Percentiles rank a stretch among this genome's conserved stretches.
Evolutionary conservation across 768 basidiomycete genomes (phyloP).

Genomic region (Rubroboletus pulcherrimus): DNA sequence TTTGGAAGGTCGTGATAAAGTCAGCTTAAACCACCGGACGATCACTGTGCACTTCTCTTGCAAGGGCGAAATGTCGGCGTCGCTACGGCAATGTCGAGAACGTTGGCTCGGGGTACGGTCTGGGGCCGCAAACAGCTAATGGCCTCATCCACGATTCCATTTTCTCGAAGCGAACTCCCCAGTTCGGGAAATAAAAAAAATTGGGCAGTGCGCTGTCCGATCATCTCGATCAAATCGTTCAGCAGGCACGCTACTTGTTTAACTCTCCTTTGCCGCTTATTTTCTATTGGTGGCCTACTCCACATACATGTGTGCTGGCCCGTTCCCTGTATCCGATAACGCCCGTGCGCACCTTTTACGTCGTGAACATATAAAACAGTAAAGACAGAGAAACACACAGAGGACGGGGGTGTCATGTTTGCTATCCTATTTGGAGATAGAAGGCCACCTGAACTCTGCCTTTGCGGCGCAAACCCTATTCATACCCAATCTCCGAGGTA

Average conservation of each 20-base stretch:
- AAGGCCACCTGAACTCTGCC: constrained; percentile 12
- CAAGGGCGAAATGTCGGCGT: background rate
- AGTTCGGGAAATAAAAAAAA: background rate
- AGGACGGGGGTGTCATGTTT: constrained; percentile 12
- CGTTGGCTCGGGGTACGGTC: background rate
- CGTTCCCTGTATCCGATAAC: background rate
- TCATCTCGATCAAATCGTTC: constrained; percentile 4
- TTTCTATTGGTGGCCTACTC: constrained; percentile 6
- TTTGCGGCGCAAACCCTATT: constrained; percentile 24
- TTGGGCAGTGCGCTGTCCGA: background rate
- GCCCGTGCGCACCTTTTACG: constrained; percentile 20
- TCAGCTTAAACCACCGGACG: constrained; percentile 3
- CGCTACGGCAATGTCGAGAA: constrained; percentile 24
- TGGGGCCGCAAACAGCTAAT: background rate
- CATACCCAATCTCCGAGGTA: constrained; percentile 23
- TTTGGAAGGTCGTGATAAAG: constrained; percentile 5
- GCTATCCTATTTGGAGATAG: constrained; percentile 23
- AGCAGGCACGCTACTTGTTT: background rate
- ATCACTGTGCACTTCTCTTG: background rate
- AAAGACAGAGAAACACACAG: background rate
- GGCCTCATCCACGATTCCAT: constrained; percentile 13
- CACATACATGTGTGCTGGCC: background rate
- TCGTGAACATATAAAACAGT: constrained; percentile 10
- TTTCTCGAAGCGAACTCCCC: constrained; percentile 11
- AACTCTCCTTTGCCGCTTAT: constrained; percentile 3